These are phyloP conservation scores for Camelina laxa DNA, from an alignment of 345 rosid genomes.

Conservation along the genomic window DNA sequence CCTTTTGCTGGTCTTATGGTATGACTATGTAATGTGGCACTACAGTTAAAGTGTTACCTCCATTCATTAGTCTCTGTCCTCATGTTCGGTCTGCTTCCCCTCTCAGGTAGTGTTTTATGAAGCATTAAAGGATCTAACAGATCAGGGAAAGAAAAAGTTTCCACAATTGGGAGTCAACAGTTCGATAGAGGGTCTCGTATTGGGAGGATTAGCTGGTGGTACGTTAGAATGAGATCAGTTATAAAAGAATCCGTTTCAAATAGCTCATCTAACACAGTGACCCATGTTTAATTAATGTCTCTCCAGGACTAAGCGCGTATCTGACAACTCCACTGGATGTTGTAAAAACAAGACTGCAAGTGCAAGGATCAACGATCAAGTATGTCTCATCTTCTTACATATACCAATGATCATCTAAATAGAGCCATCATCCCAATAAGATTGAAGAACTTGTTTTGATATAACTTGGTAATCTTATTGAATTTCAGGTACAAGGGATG, in stretches of 20 bases:
- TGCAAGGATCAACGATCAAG: conserved; percentile 84
- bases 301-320: conserved; percentile 83
- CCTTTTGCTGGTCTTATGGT: conserved; percentile 99
- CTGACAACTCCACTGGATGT: conserved; percentile 92
- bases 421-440: background rate
- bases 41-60: conserved; percentile 1
- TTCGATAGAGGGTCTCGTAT: conserved; percentile 76
- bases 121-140: conserved; percentile 66
- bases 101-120: conserved; percentile 87
- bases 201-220: conserved; percentile 99
- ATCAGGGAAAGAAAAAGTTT: conserved; percentile 60
- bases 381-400: conserved; percentile 30
- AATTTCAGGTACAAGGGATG: conserved; percentile 74
- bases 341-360: conserved; percentile 91
- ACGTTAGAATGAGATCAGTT: conserved; percentile 42
- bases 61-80: conserved; percentile 14
- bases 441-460: conserved; percentile 1
- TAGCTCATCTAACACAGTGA: background rate
- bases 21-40: conserved; percentile 18
- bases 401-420: conserved; percentile 11
- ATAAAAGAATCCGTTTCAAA: conserved; percentile 14
- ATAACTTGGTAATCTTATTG: background rate
- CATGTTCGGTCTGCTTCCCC: conserved; percentile 17
- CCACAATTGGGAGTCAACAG: conserved; percentile 52
- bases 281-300: background rate